Evolutionary conservation across 768 basidiomycete species (phyloP), one percentile per base, ranked within the genome.

Genomic region (Lactarius trivialis): DNA sequence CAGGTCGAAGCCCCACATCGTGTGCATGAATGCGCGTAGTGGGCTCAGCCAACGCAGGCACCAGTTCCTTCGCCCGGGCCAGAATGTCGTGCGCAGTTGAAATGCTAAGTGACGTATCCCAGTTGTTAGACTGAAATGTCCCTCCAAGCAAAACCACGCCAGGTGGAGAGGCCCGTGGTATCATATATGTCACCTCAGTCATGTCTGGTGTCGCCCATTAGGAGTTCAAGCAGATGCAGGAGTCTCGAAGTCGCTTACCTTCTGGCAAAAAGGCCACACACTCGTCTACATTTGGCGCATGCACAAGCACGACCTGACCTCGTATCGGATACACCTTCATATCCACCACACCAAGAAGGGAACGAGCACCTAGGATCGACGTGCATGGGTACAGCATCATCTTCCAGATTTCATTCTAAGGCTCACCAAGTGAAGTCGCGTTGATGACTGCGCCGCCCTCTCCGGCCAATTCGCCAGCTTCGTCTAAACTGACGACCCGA

Each of bases 311-410:
- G 0, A 90, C 87, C 74, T 96, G 94, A 8, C 93, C 93, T 49
- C 92, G 79, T 65, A 93, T 81, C 0, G 93, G 91, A 70, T 82
- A 84, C 26, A 93, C 75, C 26, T 75, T 76, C 60, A 78, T 78
- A 71, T 97, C 94, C 69, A 93, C 86, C 2, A 95, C 84, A 6
- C 93, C 93, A 14, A 89, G 82, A 48, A 96, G 78, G 34, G 82
- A 84, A 55, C 83, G 79, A 9, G 92, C 84, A 4, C 88, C 88
- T 81, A 55, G 11, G 21, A 50, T 7, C 19, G 43, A 36, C 33
- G 26, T 37, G 21, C 56, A 60, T 68, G 21, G 12, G 58, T 21
- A 4, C 3, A 33, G 26, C 51, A 51, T 17, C 55, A 26, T 24
- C 33, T 30, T 17, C 7, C 56, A 17, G 21, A 58, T 17, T 19